A percentile compares a stretch with the other conserved stretches of the same genome.
These are phyloP conservation scores for Globisporangium paddicum DNA, from an alignment of 352 stramenopile species.

Conservation along the genomic window DNA sequence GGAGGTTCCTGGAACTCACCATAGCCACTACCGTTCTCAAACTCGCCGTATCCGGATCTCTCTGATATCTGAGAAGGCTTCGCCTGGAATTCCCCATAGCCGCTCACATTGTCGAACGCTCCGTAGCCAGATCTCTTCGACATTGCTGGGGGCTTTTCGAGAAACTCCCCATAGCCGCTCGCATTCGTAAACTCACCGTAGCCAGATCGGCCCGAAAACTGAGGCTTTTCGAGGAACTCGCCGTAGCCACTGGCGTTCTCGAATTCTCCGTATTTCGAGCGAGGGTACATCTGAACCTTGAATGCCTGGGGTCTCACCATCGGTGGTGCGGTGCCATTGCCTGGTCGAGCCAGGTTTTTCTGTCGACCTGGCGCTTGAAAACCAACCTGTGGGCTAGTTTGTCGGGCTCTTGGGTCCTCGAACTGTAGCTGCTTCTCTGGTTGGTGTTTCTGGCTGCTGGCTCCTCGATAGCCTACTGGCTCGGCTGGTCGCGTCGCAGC, in stretches of 20 bases:
- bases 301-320: neutral
- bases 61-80: neutral
- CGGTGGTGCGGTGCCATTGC: neutral
- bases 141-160: neutral
- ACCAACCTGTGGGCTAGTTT: neutral
- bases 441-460: neutral
- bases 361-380: constrained; percentile 8
- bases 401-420: neutral
- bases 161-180: constrained; percentile 33
- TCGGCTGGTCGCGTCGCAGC: constrained; percentile 21
- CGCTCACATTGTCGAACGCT: constrained; percentile 22
- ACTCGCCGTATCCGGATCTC: constrained; percentile 27
- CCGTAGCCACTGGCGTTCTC: constrained; percentile 24
- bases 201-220: constrained; percentile 3
- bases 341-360: neutral
- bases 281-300: neutral
- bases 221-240: constrained; percentile 13
- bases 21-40: constrained; percentile 36
- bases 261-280: constrained; percentile 24
- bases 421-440: neutral
- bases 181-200: constrained; percentile 25
- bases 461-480: neutral
- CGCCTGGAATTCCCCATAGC: constrained; percentile 22
- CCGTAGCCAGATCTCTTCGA: constrained; percentile 23
- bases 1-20: constrained; percentile 14